phyloP scores from a whole-genome alignment of 257 asterid genomes.

The Gentiana straminea region DNA sequence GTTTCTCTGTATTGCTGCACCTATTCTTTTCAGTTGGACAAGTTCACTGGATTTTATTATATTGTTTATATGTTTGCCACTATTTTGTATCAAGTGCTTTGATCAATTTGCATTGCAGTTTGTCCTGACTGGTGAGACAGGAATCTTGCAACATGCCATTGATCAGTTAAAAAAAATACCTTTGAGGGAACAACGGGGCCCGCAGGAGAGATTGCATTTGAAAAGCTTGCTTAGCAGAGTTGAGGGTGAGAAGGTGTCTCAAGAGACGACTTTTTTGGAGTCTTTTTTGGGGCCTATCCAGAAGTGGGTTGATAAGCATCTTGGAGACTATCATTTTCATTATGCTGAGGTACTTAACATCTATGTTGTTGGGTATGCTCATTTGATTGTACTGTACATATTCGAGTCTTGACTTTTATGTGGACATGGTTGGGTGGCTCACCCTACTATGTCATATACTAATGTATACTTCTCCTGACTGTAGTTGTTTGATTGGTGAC shows the following conservation, averaged over 20 bases:
- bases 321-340: slow-evolving; percentile 76
- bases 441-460: background rate
- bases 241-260: slow-evolving; percentile 55
- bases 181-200: slow-evolving; percentile 89
- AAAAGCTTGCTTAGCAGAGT: slow-evolving; percentile 77
- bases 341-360: slow-evolving; percentile 59
- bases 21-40: too few species aligned
- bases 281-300: slow-evolving; percentile 75
- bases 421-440: too few species aligned
- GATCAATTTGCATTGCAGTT: slow-evolving; percentile 39
- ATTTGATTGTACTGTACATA: background rate
- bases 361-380: background rate
- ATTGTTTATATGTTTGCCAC: too few species aligned
- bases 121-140: slow-evolving; percentile 85
- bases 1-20: too few species aligned
- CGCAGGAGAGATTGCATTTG: slow-evolving; percentile 85
- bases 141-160: slow-evolving; percentile 65
- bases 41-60: too few species aligned
- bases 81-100: background rate
- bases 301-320: slow-evolving; percentile 87
- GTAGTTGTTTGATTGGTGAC: too few species aligned
- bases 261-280: slow-evolving; percentile 75
- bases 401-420: too few species aligned
- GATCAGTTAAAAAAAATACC: slow-evolving; percentile 86
- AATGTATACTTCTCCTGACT: too few species aligned